Evolutionary conservation across 768 basidiomycete species (phyloP).

Genomic region (Roridomyces roridus): DNA sequence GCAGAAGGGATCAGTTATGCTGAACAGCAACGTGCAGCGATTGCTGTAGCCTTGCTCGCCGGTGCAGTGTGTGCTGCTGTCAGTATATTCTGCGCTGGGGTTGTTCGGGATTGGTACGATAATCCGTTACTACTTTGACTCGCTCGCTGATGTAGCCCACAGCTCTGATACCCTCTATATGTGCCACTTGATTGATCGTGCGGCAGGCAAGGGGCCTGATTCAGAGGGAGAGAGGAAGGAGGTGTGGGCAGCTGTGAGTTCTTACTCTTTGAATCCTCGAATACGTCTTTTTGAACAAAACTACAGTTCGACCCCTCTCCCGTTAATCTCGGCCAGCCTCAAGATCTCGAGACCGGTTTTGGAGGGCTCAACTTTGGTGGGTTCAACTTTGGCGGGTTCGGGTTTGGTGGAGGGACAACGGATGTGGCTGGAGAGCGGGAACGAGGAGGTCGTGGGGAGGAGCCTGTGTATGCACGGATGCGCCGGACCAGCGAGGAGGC

Average conservation of each 20-base stretch:
- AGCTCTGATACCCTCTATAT: constrained; percentile 25
- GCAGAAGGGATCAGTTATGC: constrained; percentile 21
- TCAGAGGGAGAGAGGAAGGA: constrained; percentile 14
- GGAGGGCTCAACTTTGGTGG: constrained; percentile 6
- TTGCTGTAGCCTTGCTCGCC: constrained; percentile 20
- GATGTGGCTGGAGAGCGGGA: neutral
- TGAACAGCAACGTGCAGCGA: constrained; percentile 23
- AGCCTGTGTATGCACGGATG: constrained; percentile 23
- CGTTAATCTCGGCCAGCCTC: neutral
- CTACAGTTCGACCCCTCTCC: constrained; percentile 22
- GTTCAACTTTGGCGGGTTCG: constrained; percentile 12
- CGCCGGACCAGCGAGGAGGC: constrained; percentile 21
- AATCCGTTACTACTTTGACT: neutral
- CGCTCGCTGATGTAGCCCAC: neutral
- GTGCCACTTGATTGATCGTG: constrained; percentile 22
- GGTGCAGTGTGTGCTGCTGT: constrained; percentile 25
- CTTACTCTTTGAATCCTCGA: neutral
- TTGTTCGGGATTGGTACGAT: constrained; percentile 19
- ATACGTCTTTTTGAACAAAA: neutral
- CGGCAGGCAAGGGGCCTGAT: constrained; percentile 10
- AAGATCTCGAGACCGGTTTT: constrained; percentile 19
- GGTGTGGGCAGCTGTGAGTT: constrained; percentile 22
- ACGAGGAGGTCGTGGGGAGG: constrained; percentile 17
- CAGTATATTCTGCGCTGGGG: constrained; percentile 22
- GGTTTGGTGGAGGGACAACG: constrained; percentile 3